A percentile compares a stretch with the other conserved stretches of the same genome.
Conservation (phyloP, 257 asterid species). For the Leptodermis oblonga region DNA sequence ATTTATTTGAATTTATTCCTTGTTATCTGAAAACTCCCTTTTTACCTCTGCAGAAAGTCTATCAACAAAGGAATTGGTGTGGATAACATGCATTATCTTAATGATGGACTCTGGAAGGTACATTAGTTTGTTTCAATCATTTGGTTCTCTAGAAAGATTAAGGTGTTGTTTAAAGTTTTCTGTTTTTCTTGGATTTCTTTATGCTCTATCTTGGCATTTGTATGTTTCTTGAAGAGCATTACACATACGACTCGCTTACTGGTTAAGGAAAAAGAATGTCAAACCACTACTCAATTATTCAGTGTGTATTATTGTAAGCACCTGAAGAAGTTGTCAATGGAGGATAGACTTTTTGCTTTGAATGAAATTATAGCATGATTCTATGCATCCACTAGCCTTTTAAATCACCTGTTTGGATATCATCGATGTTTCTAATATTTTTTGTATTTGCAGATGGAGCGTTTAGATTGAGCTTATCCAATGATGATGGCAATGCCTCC, state of each 20-base stretch:
- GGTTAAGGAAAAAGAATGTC: not conserved
- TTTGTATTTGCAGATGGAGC: conserved; percentile 55
- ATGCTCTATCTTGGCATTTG: not conserved
- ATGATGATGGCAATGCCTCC: not conserved
- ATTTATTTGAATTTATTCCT: not conserved
- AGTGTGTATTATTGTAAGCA: too few relatives aligned
- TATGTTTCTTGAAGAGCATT: not conserved
- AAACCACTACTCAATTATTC: too few relatives aligned
- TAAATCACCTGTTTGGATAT: too few relatives aligned
- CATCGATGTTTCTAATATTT: too few relatives aligned
- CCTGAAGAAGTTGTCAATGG: too few relatives aligned
- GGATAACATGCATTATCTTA: conserved; percentile 97
- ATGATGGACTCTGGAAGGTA: conserved; percentile 99
- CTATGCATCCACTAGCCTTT: too few relatives aligned
- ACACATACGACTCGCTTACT: not conserved
- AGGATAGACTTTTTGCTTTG: too few relatives aligned
- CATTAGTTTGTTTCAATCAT: not conserved
- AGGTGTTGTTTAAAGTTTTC: not conserved
- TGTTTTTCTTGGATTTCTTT: not conserved
- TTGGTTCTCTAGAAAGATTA: conserved; percentile 6
- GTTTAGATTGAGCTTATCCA: conserved; percentile 41
- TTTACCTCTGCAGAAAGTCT: conserved; percentile 49
- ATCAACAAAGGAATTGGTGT: conserved; percentile 96
- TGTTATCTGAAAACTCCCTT: conserved; percentile 13
- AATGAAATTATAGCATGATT: not conserved